Percentiles rank a stretch among this genome's conserved stretches.
Conservation (phyloP, 176 grass and related monocot genomes). For the Leersia perrieri region DNA sequence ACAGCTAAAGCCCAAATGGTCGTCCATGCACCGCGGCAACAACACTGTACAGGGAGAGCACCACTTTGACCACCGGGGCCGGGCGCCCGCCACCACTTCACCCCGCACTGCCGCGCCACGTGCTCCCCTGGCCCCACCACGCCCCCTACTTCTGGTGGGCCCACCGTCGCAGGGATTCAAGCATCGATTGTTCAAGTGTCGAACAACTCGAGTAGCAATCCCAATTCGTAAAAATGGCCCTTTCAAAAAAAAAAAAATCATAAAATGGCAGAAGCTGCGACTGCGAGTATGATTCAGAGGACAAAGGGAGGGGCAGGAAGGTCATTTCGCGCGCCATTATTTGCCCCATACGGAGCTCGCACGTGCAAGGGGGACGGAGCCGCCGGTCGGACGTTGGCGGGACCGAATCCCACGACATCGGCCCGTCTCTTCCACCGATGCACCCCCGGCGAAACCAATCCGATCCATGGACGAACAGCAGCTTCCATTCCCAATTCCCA, state of each 20-base stretch:
- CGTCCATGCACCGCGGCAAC: constrained; percentile 29
- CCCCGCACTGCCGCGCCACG: not conserved
- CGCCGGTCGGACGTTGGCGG: constrained; percentile 16
- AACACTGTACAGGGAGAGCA: not conserved
- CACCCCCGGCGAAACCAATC: not conserved
- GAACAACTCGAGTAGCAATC: no score
- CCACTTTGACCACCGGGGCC: constrained; percentile 14
- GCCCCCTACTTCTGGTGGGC: not conserved
- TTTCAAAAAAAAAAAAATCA: no score
- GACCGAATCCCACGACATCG: constrained; percentile 33
- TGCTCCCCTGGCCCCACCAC: not conserved
- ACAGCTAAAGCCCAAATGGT: not conserved
- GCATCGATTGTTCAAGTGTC: no score
- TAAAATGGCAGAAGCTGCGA: no score
- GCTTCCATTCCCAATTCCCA: not conserved
- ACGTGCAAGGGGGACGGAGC: constrained; percentile 18
- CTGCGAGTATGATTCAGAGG: not conserved
- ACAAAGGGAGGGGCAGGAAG: not conserved
- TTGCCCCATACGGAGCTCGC: not conserved
- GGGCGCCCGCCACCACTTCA: not conserved
- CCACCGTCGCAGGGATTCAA: not conserved
- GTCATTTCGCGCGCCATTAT: not conserved
- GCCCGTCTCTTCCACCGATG: constrained; percentile 40
- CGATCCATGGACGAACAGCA: not conserved
- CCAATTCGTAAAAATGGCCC: no score